Percentiles rank a stretch among this genome's conserved stretches.
Evolutionary conservation across 306 rosid species (phyloP).

Genomic region (Dalbergia cultrata): DNA sequence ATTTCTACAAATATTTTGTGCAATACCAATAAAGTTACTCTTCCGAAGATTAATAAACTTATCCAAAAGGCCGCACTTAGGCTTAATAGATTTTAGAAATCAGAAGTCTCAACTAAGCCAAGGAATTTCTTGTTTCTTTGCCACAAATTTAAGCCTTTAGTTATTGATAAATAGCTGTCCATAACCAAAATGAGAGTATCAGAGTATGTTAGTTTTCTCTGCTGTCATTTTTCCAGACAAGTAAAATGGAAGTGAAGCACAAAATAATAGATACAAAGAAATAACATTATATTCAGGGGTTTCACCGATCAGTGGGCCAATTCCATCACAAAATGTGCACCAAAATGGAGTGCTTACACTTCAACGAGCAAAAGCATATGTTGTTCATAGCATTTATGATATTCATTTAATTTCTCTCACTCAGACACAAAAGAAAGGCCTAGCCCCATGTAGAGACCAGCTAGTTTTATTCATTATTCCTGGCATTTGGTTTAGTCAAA

Average conservation of each 20-base stretch:
- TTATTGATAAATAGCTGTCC: not conserved
- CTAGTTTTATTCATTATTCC: conserved; percentile 31
- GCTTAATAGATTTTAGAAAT: too few relatives aligned
- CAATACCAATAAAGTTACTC: too few relatives aligned
- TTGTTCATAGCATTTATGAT: not conserved
- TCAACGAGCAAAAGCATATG: not conserved
- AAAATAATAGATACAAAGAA: not conserved
- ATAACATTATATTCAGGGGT: not conserved
- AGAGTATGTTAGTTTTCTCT: not conserved
- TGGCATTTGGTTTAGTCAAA: not conserved
- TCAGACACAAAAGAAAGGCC: not conserved
- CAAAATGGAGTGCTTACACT: conserved; percentile 6
- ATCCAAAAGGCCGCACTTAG: too few relatives aligned
- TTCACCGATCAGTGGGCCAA: not conserved
- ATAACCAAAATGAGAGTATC: not conserved
- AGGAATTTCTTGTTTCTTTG: not conserved
- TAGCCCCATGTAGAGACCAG: not conserved
- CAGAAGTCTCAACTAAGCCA: not conserved
- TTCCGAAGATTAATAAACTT: too few relatives aligned
- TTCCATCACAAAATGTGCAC: conserved; percentile 14
- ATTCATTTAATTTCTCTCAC: not conserved
- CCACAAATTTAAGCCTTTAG: not conserved
- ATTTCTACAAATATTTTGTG: too few relatives aligned
- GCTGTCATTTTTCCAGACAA: not conserved
- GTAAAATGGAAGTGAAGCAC: not conserved